Conservation (phyloP, 2,329 filamentous ascomycete species). For the Talaromyces sp. region DNA sequence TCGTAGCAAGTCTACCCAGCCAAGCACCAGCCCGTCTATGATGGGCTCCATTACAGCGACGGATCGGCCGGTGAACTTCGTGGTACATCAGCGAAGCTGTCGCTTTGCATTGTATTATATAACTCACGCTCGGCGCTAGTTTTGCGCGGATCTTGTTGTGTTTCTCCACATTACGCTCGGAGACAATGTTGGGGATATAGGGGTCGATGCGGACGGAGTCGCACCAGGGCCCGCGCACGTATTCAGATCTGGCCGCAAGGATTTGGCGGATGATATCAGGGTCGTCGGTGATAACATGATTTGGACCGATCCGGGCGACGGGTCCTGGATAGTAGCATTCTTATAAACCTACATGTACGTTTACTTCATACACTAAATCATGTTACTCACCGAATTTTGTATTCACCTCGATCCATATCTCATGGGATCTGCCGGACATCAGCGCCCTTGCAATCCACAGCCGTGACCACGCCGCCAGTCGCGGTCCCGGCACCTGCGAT, state of each 20-base stretch:
- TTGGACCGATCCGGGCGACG: conserved; percentile 6
- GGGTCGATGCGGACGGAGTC: conserved; percentile 5
- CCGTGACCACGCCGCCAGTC: background rate
- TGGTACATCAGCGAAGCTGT: too few relatives aligned
- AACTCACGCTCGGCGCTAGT: background rate
- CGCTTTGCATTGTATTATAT: too few relatives aligned
- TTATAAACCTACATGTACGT: too few relatives aligned
- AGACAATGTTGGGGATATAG: conserved; percentile 1
- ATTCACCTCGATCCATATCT: background rate
- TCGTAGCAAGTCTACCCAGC: background rate
- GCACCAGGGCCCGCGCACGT: conserved; percentile 5
- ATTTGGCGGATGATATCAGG: conserved; percentile 5
- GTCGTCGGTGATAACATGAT: conserved; percentile 5
- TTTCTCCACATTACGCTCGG: conserved; percentile 3
- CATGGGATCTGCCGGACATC: background rate
- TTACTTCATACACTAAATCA: too few relatives aligned
- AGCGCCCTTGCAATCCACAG: conserved; percentile 1
- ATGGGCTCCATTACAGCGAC: background rate
- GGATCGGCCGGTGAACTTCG: background rate
- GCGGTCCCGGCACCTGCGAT: background rate
- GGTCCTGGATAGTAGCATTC: background rate
- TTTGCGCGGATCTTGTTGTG: conserved; percentile 1
- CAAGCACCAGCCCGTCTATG: background rate
- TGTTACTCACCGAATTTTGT: background rate
- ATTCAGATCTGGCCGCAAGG: background rate